Evolutionary conservation across 75 land plant genomes (phyloP).

Genomic region (Azolla pinnata): DNA sequence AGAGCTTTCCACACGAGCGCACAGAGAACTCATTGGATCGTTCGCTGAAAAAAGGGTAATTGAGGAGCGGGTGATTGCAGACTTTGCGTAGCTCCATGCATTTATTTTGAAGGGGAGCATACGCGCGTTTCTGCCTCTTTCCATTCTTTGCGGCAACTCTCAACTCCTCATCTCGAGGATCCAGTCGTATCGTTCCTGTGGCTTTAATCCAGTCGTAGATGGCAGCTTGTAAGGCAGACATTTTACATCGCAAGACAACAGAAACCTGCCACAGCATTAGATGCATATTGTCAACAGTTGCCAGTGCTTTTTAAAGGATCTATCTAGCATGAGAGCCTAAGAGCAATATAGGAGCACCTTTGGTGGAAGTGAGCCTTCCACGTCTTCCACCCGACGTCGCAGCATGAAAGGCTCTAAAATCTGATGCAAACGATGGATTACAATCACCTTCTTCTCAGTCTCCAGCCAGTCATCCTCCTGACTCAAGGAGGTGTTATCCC

Average conservation of each 20-base stretch:
- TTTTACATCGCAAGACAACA: constrained; percentile 81
- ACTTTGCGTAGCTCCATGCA: constrained; percentile 98
- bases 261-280: constrained; percentile 57
- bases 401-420: constrained; percentile 99
- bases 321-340: background rate
- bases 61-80: constrained; percentile 91
- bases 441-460: constrained; percentile 97
- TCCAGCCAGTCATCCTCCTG: constrained; percentile 98
- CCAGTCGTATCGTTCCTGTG: constrained; percentile 85
- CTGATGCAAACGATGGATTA: constrained; percentile 96
- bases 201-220: constrained; percentile 98
- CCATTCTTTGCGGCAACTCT: constrained; percentile 55
- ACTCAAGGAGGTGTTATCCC: constrained; percentile 50
- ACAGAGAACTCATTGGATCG: constrained; percentile 67
- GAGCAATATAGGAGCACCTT: constrained; percentile 44
- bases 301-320: too few species aligned
- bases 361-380: constrained; percentile 95
- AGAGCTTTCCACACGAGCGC: constrained; percentile 87
- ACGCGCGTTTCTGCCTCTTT: constrained; percentile 64
- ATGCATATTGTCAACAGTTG: too few species aligned
- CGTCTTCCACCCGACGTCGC: constrained; percentile 98
- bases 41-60: constrained; percentile 70
- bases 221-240: constrained; percentile 89
- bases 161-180: constrained; percentile 78
- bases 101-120: constrained; percentile 77